phyloP scores from a whole-genome alignment of 202 grass and related monocot genomes.

The Elaeis oleifera region DNA sequence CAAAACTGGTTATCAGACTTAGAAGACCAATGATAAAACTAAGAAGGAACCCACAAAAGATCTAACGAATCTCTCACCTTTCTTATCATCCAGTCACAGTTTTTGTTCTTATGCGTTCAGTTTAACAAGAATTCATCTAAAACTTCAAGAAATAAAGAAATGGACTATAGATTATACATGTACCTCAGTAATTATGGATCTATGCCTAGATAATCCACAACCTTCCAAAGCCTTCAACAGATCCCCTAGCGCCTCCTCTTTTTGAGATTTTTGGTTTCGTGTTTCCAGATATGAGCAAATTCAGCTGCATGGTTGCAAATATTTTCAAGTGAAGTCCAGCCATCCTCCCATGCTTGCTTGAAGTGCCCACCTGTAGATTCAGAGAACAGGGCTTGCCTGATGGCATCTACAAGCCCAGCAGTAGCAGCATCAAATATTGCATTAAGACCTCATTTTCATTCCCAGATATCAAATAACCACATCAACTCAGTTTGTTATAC shows the following conservation, averaged over 20 bases:
- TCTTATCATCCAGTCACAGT: no score
- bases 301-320: constrained; percentile 43
- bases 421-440: neutral
- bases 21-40: no score
- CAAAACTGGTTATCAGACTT: no score
- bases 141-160: no score
- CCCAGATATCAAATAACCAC: no score
- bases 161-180: no score
- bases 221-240: constrained; percentile 79
- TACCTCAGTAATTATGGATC: constrained; percentile 39
- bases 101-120: no score
- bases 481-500: no score
- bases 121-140: no score
- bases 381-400: constrained; percentile 19
- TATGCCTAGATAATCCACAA: constrained; percentile 83
- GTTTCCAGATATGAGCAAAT: constrained; percentile 41
- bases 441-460: no score
- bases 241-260: constrained; percentile 70
- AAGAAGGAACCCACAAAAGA: no score
- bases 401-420: constrained; percentile 27
- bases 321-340: constrained; percentile 47
- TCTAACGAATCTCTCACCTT: no score
- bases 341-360: constrained; percentile 29
- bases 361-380: constrained; percentile 22
- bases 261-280: constrained; percentile 69